A percentile compares a stretch with the other conserved stretches of the same genome.
Evolutionary conservation across 1,284 basidiomycete genomes (phyloP).

Genomic region (Melampsora larici-populina): DNA sequence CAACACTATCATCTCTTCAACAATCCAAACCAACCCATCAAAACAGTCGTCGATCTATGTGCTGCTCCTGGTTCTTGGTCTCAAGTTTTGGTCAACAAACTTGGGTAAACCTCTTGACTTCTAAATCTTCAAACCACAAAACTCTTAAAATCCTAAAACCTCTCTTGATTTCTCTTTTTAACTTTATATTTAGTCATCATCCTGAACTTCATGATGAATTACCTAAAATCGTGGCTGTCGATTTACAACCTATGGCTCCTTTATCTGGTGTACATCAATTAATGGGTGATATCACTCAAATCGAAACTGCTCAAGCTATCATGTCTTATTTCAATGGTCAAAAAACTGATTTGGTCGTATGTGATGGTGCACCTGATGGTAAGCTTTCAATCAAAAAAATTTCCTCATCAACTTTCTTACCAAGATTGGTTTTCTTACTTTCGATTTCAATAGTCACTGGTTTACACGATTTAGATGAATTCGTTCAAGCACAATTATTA

Average conservation of each 20-base stretch:
- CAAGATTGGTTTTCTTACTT: not conserved
- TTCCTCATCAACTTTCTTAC: not conserved
- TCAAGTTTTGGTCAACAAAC: slow-evolving; percentile 53
- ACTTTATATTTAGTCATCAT: not conserved
- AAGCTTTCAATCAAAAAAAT: slow-evolving; percentile 39
- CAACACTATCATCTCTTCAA: slow-evolving; percentile 56
- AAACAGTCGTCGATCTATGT: slow-evolving; percentile 60
- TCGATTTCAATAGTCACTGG: slow-evolving; percentile 57
- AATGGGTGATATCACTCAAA: slow-evolving; percentile 61
- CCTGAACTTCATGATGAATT: slow-evolving; percentile 3
- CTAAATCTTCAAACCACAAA: slow-evolving; percentile 54
- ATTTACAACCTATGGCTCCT: slow-evolving; percentile 63
- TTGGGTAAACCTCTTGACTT: slow-evolving; percentile 50
- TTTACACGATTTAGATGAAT: slow-evolving; percentile 61
- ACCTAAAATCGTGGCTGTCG: slow-evolving; percentile 59
- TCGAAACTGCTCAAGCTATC: slow-evolving; percentile 58
- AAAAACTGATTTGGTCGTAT: slow-evolving; percentile 60
- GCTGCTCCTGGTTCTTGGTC: slow-evolving; percentile 60
- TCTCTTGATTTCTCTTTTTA: not conserved
- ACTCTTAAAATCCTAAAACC: slow-evolving; percentile 43
- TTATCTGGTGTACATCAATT: slow-evolving; percentile 59
- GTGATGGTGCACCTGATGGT: slow-evolving; percentile 63
- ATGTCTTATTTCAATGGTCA: slow-evolving; percentile 57
- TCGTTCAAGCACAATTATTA: slow-evolving; percentile 61
- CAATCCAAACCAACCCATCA: slow-evolving; percentile 56